Base-by-base conservation (phyloP, 2,329 filamentous ascomycete genomes). In the Dothideomycetes sp. region DNA sequence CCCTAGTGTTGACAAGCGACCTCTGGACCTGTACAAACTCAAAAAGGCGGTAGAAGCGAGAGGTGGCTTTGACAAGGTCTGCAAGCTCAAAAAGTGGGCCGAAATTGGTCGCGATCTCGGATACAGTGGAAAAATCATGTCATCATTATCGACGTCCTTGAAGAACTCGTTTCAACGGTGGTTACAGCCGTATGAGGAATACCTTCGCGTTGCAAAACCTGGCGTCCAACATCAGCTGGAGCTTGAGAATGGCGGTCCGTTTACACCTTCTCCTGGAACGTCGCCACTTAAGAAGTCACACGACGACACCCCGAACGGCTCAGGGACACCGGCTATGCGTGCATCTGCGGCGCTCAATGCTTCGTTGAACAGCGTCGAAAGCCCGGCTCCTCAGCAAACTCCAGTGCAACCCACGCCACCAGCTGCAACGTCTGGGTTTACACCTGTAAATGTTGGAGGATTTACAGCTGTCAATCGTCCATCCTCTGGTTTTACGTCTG, bases 121-220 rank as follows among this genome's bases (percentile, higher is more conserved):
- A 41, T 98, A 98, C 64, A 96, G 89, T 57, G 91, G 91, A 58
- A 98, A 98, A 68, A 98, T 98, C 48, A 98, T 98, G 91, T 96
- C 89, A 2, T 96, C 91, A 7, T 68, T 98, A 33, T 98, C 91
- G 5, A 98, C 91, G 0, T 96, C 91, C 4, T 73, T 98, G 29
- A 98, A 96, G 61, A 98, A 98, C 61, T 96, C 91, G 0, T 98
- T 93, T 54, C 87, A 94, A 60, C 81, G 89, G 64, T 98, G 91
- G 85, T 78, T 98, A 3, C 85, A 87, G 56, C 91, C 91, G 0
- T 98, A 96, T 53, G 91, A 98, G 62, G 87, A 96, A 48, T 98
- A 94, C 58, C 68, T 98, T 30, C 77, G 84, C 38, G 69, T 89
- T 11, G 89, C 86, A 38, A 96, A 95, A 59, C 91, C 91, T 3